Percentiles rank a stretch among this genome's conserved stretches.
phyloP scores from a whole-genome alignment of 2,329 filamentous ascomycete genomes.

The Claviceps fusiformis region DNA sequence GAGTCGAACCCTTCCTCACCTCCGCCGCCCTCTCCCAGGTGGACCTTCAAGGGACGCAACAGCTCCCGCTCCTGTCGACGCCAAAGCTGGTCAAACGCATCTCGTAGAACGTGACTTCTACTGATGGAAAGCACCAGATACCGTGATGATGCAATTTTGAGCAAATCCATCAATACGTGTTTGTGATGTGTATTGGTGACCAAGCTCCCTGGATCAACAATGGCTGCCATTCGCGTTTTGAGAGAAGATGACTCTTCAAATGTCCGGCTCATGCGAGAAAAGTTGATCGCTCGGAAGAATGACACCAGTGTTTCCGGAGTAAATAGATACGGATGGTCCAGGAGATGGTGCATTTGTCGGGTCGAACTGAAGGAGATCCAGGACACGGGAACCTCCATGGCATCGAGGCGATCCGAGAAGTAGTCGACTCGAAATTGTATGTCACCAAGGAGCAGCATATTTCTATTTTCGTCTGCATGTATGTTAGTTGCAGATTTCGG shows the following conservation, averaged over 20 bases:
- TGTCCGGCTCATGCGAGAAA: slow-evolving; percentile 68
- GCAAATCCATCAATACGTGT: slow-evolving; percentile 44
- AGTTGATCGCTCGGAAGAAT: slow-evolving; percentile 82
- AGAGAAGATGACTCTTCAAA: slow-evolving; percentile 56
- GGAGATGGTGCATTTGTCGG: slow-evolving; percentile 54
- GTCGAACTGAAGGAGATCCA: slow-evolving; percentile 53
- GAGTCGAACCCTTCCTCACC: slow-evolving; percentile 88
- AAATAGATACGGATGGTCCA: slow-evolving; percentile 75
- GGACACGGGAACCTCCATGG: slow-evolving; percentile 57
- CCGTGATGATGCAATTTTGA: slow-evolving; percentile 54
- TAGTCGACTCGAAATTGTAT: slow-evolving; percentile 63
- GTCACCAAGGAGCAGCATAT: slow-evolving; percentile 50
- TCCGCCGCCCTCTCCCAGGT: slow-evolving; percentile 66
- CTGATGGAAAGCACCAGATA: slow-evolving; percentile 60
- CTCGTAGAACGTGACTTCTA: slow-evolving; percentile 51
- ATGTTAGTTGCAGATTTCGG: slow-evolving; percentile 8
- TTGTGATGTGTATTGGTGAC: slow-evolving; percentile 45
- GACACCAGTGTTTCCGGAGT: slow-evolving; percentile 56
- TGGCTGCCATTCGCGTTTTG: slow-evolving; percentile 40
- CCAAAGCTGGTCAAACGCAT: slow-evolving; percentile 84
- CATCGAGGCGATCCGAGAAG: slow-evolving; percentile 62
- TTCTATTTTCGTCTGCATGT: slow-evolving; percentile 42
- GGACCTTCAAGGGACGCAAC: slow-evolving; percentile 73
- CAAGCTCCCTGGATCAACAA: slow-evolving; percentile 39
- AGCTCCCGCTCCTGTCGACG: slow-evolving; percentile 70